Evolutionary conservation across 352 stramenopile species (phyloP).

Genomic region (Plasmopara halstedii): DNA sequence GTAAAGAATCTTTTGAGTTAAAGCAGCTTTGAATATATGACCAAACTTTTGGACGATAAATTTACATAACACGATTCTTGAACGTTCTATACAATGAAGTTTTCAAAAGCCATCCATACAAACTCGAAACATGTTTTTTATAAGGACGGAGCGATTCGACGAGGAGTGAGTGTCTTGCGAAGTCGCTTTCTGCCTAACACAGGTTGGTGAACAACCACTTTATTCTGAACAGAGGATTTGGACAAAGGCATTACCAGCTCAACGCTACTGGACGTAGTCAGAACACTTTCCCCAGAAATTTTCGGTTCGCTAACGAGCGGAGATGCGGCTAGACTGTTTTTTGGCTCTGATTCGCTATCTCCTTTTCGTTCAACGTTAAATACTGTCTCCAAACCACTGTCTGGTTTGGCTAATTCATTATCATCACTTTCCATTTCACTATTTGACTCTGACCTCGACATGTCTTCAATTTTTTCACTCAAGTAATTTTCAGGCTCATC

Average conservation of each 20-base stretch:
- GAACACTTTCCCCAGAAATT: background rate
- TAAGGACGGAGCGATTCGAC: constrained; percentile 36
- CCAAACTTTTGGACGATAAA: background rate
- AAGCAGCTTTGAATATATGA: background rate
- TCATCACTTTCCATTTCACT: constrained; percentile 5
- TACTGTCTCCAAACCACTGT: background rate
- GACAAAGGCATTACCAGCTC: background rate
- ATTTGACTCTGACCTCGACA: background rate
- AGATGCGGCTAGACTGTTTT: background rate
- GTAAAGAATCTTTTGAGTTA: constrained; percentile 35
- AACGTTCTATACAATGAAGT: background rate
- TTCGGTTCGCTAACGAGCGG: background rate
- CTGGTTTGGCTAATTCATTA: background rate
- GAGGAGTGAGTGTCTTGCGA: constrained; percentile 39
- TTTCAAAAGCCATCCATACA: background rate
- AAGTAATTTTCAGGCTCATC: constrained; percentile 9
- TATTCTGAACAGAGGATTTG: background rate
- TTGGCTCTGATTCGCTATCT: background rate
- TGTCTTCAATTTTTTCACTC: constrained; percentile 5
- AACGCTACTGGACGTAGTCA: background rate
- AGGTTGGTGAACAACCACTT: background rate
- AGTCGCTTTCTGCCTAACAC: constrained; percentile 41
- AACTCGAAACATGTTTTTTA: background rate
- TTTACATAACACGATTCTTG: background rate
- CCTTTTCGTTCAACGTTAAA: background rate